Evolutionary conservation across 2,329 filamentous ascomycete species (phyloP).

Genomic region (Colletotrichum gloeosporioides): DNA sequence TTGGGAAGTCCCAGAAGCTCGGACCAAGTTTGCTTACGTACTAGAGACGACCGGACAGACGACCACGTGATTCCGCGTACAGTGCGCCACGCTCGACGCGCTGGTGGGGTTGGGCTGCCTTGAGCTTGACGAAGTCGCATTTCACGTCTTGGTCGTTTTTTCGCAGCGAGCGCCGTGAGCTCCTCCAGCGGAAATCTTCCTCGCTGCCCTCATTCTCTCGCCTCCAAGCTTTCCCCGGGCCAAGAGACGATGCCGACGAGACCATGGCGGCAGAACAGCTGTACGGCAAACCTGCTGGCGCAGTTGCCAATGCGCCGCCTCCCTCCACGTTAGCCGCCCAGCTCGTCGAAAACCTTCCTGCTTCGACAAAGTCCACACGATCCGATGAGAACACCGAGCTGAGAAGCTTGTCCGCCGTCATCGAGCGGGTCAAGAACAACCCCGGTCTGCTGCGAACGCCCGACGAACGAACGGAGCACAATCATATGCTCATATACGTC

Average conservation of each 20-base stretch:
- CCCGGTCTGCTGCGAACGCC: slow-evolving; percentile 61
- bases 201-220: not conserved
- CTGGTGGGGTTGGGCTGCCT: not conserved
- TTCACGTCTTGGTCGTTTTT: not conserved
- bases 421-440: slow-evolving; percentile 59
- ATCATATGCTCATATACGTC: slow-evolving; percentile 85
- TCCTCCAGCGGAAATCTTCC: not conserved
- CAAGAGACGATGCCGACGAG: not conserved
- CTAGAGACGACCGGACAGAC: not conserved
- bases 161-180: not conserved
- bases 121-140: not conserved
- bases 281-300: slow-evolving; percentile 13
- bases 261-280: slow-evolving; percentile 17
- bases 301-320: slow-evolving; percentile 50
- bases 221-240: not conserved
- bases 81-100: not conserved
- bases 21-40: not conserved
- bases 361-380: slow-evolving; percentile 64
- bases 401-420: slow-evolving; percentile 67
- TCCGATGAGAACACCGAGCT: slow-evolving; percentile 76
- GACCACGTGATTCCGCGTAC: slow-evolving; percentile 16
- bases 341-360: slow-evolving; percentile 80
- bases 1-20: not conserved
- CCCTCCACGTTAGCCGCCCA: slow-evolving; percentile 89
- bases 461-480: slow-evolving; percentile 75